Conservation (phyloP, 495 filamentous ascomycete genomes). For the Aspergillus ellipticus region DNA sequence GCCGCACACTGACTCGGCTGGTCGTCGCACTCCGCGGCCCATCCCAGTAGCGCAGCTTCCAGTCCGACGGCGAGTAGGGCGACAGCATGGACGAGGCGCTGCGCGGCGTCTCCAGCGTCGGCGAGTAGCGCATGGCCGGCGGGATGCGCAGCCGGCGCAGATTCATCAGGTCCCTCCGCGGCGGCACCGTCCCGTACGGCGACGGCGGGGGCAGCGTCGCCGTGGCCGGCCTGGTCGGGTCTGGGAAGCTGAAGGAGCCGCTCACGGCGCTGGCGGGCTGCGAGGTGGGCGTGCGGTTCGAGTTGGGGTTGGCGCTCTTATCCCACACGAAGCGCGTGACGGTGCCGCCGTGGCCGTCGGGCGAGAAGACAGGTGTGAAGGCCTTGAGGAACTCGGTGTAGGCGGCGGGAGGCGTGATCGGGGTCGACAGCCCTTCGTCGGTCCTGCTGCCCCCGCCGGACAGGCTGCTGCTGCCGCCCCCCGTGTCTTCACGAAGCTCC, state of each 20-base stretch:
- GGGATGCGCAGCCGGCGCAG: slow-evolving; percentile 43
- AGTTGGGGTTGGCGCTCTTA: too few relatives aligned
- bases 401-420: slow-evolving; percentile 86
- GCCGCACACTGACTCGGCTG: slow-evolving; percentile 40
- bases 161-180: slow-evolving; percentile 22
- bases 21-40: slow-evolving; percentile 27
- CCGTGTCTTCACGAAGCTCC: slow-evolving; percentile 51
- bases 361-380: slow-evolving; percentile 61
- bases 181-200: slow-evolving; percentile 21
- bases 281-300: slow-evolving; percentile 30
- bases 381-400: slow-evolving; percentile 91
- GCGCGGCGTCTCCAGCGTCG: slow-evolving; percentile 24
- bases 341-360: slow-evolving; percentile 28
- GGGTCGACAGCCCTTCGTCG: slow-evolving; percentile 61
- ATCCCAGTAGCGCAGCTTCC: slow-evolving; percentile 38
- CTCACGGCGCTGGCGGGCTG: slow-evolving; percentile 40
- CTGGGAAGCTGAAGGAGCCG: slow-evolving; percentile 23
- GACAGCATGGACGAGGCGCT: slow-evolving; percentile 30
- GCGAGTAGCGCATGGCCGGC: slow-evolving; percentile 20
- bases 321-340: slow-evolving; percentile 33
- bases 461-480: slow-evolving; percentile 17
- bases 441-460: slow-evolving; percentile 43
- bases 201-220: slow-evolving; percentile 36
- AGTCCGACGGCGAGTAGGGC: slow-evolving; percentile 39
- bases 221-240: slow-evolving; percentile 24